Conservation (phyloP, 495 filamentous ascomycete genomes). For the Darksidea phi region DNA sequence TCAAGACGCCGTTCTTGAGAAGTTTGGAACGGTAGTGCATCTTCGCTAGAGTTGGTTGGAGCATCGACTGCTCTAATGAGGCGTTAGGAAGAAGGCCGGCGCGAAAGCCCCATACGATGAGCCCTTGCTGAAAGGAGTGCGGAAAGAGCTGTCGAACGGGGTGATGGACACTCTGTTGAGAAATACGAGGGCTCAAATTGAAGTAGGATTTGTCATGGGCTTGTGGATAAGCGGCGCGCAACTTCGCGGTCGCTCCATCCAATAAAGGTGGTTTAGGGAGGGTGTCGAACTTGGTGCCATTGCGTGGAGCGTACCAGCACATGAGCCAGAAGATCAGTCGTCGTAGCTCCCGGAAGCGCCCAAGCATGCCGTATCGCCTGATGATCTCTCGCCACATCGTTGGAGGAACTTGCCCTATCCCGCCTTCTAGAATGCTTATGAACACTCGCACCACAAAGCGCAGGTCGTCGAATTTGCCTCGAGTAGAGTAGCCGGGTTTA, state of each 20-base stretch:
- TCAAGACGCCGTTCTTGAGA: background rate
- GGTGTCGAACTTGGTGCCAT: background rate
- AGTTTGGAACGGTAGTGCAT: slow-evolving; percentile 2
- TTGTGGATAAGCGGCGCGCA: background rate
- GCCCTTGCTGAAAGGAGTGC: slow-evolving; percentile 15
- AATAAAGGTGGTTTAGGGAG: slow-evolving; percentile 9
- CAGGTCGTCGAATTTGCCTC: slow-evolving; percentile 35
- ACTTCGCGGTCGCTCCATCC: slow-evolving; percentile 6
- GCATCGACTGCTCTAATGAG: slow-evolving; percentile 19
- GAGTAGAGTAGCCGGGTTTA: background rate
- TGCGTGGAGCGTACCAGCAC: slow-evolving; percentile 17
- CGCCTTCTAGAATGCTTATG: slow-evolving; percentile 41
- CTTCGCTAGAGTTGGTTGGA: background rate
- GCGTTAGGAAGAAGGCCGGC: slow-evolving; percentile 21
- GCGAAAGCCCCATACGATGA: slow-evolving; percentile 34
- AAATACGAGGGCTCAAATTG: background rate
- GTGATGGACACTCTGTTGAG: background rate
- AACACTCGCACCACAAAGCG: slow-evolving; percentile 41
- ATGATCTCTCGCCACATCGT: slow-evolving; percentile 51
- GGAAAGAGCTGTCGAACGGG: slow-evolving; percentile 26
- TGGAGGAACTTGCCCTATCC: slow-evolving; percentile 39
- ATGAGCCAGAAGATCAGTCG: slow-evolving; percentile 24
- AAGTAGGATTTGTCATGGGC: slow-evolving; percentile 1
- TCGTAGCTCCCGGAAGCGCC: slow-evolving; percentile 45
- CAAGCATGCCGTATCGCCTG: slow-evolving; percentile 51